phyloP scores from a whole-genome alignment of 2,329 filamentous ascomycete genomes.

The Penicillium frequentans region DNA sequence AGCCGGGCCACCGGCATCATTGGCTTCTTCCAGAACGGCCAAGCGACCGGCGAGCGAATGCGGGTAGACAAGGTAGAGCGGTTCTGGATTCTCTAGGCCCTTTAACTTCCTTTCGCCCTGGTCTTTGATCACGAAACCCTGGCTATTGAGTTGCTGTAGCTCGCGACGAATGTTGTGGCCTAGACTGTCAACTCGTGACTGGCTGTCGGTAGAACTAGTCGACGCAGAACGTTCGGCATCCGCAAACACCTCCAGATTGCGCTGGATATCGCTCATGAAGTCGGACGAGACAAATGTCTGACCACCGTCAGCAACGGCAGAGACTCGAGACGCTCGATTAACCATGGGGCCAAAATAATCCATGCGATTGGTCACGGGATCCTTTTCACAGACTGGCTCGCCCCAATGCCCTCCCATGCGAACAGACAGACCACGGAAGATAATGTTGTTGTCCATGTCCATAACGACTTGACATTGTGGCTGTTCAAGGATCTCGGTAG shows the following conservation, averaged over 20 bases:
- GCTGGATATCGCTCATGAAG: slow-evolving; percentile 93
- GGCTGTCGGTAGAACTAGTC: slow-evolving; percentile 69
- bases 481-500: slow-evolving; percentile 85
- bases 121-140: slow-evolving; percentile 96
- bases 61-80: slow-evolving; percentile 93
- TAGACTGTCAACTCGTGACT: slow-evolving; percentile 68
- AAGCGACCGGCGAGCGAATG: slow-evolving; percentile 77
- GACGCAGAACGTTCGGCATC: slow-evolving; percentile 74
- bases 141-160: slow-evolving; percentile 78
- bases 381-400: slow-evolving; percentile 87
- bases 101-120: slow-evolving; percentile 94
- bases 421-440: slow-evolving; percentile 92
- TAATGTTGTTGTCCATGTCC: slow-evolving; percentile 82
- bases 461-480: slow-evolving; percentile 77
- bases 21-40: slow-evolving; percentile 47
- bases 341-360: slow-evolving; percentile 99
- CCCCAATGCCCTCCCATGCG: slow-evolving; percentile 98
- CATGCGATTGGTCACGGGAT: slow-evolving; percentile 96
- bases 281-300: slow-evolving; percentile 97
- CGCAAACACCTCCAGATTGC: slow-evolving; percentile 83
- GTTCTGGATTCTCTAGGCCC: slow-evolving; percentile 94
- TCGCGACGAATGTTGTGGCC: slow-evolving; percentile 82
- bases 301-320: slow-evolving; percentile 89
- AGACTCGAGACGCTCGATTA: slow-evolving; percentile 93
- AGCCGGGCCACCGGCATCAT: slow-evolving; percentile 44